These are phyloP conservation scores for Paxillus involutus DNA, from an alignment of 768 basidiomycete genomes.

Conservation along the genomic window DNA sequence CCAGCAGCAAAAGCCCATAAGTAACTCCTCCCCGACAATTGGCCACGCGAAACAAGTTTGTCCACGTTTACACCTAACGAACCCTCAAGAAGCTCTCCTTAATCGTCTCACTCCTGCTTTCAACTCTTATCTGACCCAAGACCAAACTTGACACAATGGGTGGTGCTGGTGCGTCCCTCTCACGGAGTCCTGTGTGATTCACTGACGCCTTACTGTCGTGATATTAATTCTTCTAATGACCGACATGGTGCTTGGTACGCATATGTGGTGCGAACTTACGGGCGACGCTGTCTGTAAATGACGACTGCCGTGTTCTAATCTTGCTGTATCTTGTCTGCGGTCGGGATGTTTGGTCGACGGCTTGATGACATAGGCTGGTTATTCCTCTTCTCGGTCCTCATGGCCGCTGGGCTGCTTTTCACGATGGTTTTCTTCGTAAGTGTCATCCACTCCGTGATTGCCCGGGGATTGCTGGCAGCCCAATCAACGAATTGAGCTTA, in stretches of 20 bases:
- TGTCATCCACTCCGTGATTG: conserved; percentile 20
- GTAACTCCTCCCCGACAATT: neutral
- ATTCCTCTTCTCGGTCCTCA: conserved; percentile 93
- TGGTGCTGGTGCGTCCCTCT: conserved; percentile 39
- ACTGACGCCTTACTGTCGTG: neutral
- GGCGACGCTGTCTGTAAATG: neutral
- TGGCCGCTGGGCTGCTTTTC: conserved; percentile 93
- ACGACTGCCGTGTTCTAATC: neutral
- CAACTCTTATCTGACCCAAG: neutral
- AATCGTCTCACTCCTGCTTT: neutral
- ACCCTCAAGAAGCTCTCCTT: neutral
- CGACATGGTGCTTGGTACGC: too few relatives aligned
- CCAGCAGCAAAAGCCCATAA: conserved; percentile 1
- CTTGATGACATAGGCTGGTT: conserved; percentile 73
- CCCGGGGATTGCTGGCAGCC: neutral
- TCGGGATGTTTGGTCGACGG: neutral
- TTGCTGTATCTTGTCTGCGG: neutral
- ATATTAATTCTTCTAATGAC: too few relatives aligned
- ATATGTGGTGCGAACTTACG: neutral
- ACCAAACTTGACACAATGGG: conserved; percentile 31
- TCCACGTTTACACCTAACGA: neutral
- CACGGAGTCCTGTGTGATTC: neutral
- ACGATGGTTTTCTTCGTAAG: conserved; percentile 99
- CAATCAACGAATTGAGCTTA: neutral
- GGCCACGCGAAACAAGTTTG: neutral